phyloP scores from a whole-genome alignment of 1,139 yeast species.

The Diutina rugosa region DNA sequence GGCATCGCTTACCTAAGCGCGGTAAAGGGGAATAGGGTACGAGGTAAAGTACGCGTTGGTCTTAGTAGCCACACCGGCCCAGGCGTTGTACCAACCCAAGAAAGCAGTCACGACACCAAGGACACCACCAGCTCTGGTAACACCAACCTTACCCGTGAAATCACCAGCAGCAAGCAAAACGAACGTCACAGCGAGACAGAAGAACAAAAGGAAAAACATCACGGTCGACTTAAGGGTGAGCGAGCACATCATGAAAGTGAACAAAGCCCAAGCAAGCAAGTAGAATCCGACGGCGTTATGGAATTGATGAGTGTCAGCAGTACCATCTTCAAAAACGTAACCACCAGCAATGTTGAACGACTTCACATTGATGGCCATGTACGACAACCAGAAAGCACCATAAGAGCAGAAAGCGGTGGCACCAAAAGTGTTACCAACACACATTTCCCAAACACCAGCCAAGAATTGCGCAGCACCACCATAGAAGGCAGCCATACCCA shows the following conservation, averaged over 20 bases:
- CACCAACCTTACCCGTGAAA: conserved; percentile 31
- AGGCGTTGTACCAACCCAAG: conserved; percentile 47
- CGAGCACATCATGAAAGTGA: conserved; percentile 43
- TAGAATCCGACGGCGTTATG: conserved; percentile 45
- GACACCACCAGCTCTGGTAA: conserved; percentile 57
- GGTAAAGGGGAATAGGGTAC: conserved; percentile 17
- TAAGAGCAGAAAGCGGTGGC: conserved; percentile 55
- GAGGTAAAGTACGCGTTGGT: conserved; percentile 25
- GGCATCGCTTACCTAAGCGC: neutral
- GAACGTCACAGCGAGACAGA: conserved; percentile 41
- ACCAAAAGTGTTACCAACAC: conserved; percentile 54
- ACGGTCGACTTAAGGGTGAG: conserved; percentile 55
- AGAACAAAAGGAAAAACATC: conserved; percentile 43
- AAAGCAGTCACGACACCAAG: conserved; percentile 49
- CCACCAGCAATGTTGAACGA: conserved; percentile 42
- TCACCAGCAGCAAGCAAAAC: conserved; percentile 44
- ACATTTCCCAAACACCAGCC: conserved; percentile 57
- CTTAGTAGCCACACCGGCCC: conserved; percentile 25
- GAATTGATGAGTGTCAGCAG: conserved; percentile 26
- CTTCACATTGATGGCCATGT: conserved; percentile 43
- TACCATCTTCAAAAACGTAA: conserved; percentile 14
- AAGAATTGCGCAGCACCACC: conserved; percentile 56
- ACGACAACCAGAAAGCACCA: conserved; percentile 68
- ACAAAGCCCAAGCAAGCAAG: conserved; percentile 52
- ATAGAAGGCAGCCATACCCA: conserved; percentile 35